phyloP scores from a whole-genome alignment of 345 rosid genomes.

The Trapa bicornis region DNA sequence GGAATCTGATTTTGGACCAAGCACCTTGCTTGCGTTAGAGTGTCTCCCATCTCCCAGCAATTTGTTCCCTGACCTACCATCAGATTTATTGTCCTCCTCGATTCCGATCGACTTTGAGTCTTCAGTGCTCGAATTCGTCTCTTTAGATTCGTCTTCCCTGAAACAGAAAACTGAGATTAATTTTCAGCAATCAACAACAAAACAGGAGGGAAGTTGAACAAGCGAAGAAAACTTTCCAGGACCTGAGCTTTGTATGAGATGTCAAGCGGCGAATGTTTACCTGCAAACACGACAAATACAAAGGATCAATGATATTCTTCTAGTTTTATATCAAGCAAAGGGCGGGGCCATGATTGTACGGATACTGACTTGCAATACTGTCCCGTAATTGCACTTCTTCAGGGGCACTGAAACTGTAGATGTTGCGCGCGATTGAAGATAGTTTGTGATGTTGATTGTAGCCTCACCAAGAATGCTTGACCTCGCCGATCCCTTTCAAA shows the following conservation, averaged over 20 bases:
- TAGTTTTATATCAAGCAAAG: background rate
- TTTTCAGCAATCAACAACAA: background rate
- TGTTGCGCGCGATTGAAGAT: conserved; percentile 20
- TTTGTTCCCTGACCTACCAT: conserved; percentile 13
- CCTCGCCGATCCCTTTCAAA: conserved; percentile 36
- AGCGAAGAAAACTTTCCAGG: background rate
- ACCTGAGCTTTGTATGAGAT: conserved; percentile 33
- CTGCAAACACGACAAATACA: conserved; percentile 21
- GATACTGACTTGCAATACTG: conserved; percentile 37
- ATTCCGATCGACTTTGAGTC: conserved; percentile 11
- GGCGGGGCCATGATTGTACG: background rate
- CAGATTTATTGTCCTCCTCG: conserved; percentile 22
- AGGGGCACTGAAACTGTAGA: conserved; percentile 37
- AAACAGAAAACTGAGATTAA: background rate
- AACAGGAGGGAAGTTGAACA: background rate
- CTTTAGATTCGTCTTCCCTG: conserved; percentile 30
- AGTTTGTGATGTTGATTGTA: conserved; percentile 28
- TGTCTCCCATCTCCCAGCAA: conserved; percentile 3
- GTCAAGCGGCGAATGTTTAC: conserved; percentile 36
- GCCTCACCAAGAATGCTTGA: conserved; percentile 53
- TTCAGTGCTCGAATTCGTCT: conserved; percentile 10
- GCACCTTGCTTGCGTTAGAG: conserved; percentile 18
- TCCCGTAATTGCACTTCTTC: conserved; percentile 38
- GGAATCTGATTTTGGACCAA: conserved; percentile 12
- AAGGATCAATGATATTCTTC: background rate